Evolutionary conservation across 345 rosid species (phyloP), one percentile per base, ranked within the genome.

Genomic region (Syzygium grande): DNA sequence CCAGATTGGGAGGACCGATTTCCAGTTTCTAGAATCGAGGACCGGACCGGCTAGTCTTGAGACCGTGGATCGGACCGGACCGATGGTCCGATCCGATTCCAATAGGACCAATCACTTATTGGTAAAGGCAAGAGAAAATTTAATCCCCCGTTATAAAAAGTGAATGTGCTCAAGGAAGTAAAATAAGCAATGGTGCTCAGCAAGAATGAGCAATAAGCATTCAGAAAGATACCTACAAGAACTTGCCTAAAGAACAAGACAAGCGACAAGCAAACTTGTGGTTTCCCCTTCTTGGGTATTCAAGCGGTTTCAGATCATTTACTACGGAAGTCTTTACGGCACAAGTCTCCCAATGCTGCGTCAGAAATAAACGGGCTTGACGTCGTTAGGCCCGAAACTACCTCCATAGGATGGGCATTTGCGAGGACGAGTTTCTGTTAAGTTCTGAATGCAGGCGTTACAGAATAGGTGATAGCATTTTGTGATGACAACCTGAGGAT

Each of bases 401-500:
- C 95, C 92, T 23, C 94, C 90, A 87, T 99, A 97, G 7, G 91
- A 92, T 19, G 98, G 98, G 89, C 99, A 98, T 90, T 97, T 98
- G 86, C 98, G 94, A 80, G 95, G 98, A 51, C 98, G 94, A 86
- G 93, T 94, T 92, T 90, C 98, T 25, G 87, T 89, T 80, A 95
- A 91, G 90, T 91, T 97, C 90, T 94, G 98, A 52, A 98, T 93
- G 89, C 99, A 98, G 65, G 94, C 91, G 84, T 92, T 95, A 95
- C 99, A 98, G 93, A 97, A 97, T 90, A 97, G 91, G 87, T 97
- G 99, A 91, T 91, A 98, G 93, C 99, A 98, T 87, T 95, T 98
- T 84, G 98, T 97, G 90, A 98, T 97, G 90, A 97, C 99, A 79
- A 96, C 99, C 99, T 98, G 38, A 3, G n/a, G n/a, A 53, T 38